Evolutionary conservation across 2,329 filamentous ascomycete species (phyloP), one percentile per base, ranked within the genome.

Genomic region (Curvularia verruculosa): DNA sequence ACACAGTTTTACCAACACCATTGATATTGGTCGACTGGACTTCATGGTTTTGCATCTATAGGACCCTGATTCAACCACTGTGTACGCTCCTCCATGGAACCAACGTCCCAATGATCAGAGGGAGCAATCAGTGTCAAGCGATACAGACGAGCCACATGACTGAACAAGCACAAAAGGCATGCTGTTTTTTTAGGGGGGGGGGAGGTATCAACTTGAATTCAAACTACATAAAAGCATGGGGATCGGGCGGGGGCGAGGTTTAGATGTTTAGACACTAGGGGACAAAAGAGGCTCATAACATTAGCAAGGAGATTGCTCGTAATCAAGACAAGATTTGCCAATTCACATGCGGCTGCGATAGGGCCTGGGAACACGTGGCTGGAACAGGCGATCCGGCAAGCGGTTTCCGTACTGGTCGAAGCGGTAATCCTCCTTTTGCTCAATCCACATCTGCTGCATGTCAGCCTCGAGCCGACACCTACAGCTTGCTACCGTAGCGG

Each of bases 381-480:
- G 63, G 48, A 73, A 67, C 49, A 63, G 64, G 26, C 65, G 59
- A 24, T 75, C 72, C 18, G 73, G 73, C 53, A 75, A 58, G 47
- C 64, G 63, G 45, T 75, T 75, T 21, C 73, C 73, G 52, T 75
- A 75, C 63, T 75, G 56, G 52, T 75, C 73, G 53, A 67, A 70
- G 23, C 71, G 61, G 47, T 68, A 74, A 54, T 75, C 72, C 56
- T 75, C 67, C 66, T 72, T 73, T 59, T 75, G 62, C 58, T 75
- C 73, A 52, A 75, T 65, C 73, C 73, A 75, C 48, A 74, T 60
- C 72, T 74, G 58, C 41, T 44, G 24, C 31, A 56, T 55, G 59
- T 57, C 49, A 52, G 54, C 50, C 50, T 45, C 51, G n/a, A 45
- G 24, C 52, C 21, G 59, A 50, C 56, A 61, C 43, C 28, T 54